These are phyloP conservation scores for Colletotrichum spinosum DNA, from an alignment of 2,329 filamentous ascomycete genomes.

Conservation along the genomic window DNA sequence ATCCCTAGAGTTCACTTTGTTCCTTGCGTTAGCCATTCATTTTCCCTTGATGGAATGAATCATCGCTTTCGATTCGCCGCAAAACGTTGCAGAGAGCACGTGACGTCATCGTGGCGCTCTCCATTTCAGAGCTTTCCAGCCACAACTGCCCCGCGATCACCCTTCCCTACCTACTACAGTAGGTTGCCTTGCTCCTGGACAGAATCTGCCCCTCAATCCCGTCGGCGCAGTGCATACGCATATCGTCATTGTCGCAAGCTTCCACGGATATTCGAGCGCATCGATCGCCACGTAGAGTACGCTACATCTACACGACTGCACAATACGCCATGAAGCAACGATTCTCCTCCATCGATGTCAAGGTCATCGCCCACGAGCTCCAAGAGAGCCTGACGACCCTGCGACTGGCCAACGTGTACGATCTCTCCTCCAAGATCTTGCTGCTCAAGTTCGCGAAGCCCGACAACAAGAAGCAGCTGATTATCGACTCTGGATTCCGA, in stretches of 20 bases:
- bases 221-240: not conserved
- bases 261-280: constrained; percentile 11
- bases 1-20: too few species aligned
- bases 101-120: constrained; percentile 35
- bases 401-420: constrained; percentile 93
- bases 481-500: constrained; percentile 95
- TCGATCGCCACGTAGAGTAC: too few species aligned
- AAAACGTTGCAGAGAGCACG: constrained; percentile 3
- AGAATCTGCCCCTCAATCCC: constrained; percentile 34
- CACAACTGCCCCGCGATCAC: constrained; percentile 37
- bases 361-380: constrained; percentile 94
- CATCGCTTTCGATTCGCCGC: not conserved
- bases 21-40: too few species aligned
- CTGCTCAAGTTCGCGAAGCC: constrained; percentile 95
- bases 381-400: constrained; percentile 79
- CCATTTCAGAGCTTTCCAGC: constrained; percentile 24
- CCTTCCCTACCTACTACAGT: constrained; percentile 3
- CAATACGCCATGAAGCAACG: constrained; percentile 77
- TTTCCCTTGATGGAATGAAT: too few species aligned
- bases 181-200: not conserved
- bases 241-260: constrained; percentile 8
- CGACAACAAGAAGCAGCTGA: constrained; percentile 86
- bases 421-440: constrained; percentile 94
- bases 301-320: not conserved
- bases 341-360: constrained; percentile 83